phyloP scores from a whole-genome alignment of 2,329 filamentous ascomycete species.

The Aspergillus oerlinghausenensis region DNA sequence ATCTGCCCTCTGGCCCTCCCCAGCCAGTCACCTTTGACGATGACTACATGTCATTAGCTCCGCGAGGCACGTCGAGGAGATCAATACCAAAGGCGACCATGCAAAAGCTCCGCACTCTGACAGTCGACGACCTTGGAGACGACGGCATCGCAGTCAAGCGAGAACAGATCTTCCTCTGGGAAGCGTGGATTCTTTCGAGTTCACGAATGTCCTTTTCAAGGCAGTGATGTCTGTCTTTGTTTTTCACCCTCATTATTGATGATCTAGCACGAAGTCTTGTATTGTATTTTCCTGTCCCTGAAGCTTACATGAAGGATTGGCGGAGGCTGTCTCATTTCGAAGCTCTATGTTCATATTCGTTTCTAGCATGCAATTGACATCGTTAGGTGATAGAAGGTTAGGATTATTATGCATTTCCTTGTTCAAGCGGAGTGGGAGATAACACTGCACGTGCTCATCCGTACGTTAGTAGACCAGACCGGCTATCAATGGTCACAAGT shows the following conservation, averaged over 20 bases:
- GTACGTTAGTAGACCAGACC: background rate
- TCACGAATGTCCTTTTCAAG: conserved; percentile 1
- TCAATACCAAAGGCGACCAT: conserved; percentile 11
- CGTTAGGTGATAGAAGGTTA: background rate
- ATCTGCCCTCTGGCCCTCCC: conserved; percentile 11
- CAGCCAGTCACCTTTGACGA: conserved; percentile 14
- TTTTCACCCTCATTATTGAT: background rate
- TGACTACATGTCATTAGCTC: conserved; percentile 2
- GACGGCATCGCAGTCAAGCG: conserved; percentile 30
- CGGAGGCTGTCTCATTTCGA: background rate
- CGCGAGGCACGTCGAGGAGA: conserved; percentile 4
- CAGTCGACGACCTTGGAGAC: conserved; percentile 33
- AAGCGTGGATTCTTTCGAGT: conserved; percentile 35
- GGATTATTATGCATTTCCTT: background rate
- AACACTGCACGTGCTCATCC: background rate
- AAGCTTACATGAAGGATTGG: background rate
- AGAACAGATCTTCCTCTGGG: conserved; percentile 33
- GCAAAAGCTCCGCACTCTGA: conserved; percentile 24
- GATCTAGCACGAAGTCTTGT: background rate
- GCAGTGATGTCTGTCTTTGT: background rate
- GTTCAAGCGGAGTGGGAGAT: background rate
- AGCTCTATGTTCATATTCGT: background rate
- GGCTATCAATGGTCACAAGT: too few species aligned
- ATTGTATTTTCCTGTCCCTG: background rate
- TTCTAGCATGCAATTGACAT: background rate